A percentile compares a stretch with the other conserved stretches of the same genome.
These are phyloP conservation scores for Eremochloa ophiuroides DNA, from an alignment of 176 grass and related monocot species.

Conservation along the genomic window DNA sequence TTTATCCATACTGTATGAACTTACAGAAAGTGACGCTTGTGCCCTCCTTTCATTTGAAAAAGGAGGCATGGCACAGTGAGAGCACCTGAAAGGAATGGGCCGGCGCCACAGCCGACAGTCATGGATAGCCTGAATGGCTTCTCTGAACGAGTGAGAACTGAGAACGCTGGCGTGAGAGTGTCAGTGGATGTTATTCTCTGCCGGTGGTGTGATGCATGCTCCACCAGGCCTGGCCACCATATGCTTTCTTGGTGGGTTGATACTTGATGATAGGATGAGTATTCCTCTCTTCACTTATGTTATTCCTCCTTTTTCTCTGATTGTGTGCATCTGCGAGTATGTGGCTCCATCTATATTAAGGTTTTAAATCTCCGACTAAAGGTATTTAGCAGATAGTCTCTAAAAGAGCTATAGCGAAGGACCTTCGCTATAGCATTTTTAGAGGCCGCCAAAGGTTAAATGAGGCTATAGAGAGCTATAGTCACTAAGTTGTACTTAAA, in stretches of 20 bases:
- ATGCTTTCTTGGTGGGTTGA: neutral
- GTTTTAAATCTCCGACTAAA: too few relatives aligned
- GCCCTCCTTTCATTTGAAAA: neutral
- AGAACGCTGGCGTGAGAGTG: neutral
- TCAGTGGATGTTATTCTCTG: slow-evolving; percentile 12
- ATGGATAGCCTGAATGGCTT: slow-evolving; percentile 21
- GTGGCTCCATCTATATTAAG: too few relatives aligned
- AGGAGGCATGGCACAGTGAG: neutral
- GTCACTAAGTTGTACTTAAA: too few relatives aligned
- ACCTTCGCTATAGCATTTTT: too few relatives aligned
- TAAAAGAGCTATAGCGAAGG: too few relatives aligned
- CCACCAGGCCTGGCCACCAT: too few relatives aligned
- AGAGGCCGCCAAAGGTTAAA: too few relatives aligned
- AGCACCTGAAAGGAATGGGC: neutral
- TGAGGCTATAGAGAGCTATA: too few relatives aligned
- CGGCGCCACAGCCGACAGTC: neutral
- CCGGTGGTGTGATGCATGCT: too few relatives aligned
- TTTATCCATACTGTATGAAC: neutral
- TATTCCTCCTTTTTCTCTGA: neutral
- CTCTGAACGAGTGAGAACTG: neutral
- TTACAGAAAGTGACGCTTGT: neutral
- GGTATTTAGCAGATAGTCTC: too few relatives aligned
- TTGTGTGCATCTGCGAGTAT: too few relatives aligned
- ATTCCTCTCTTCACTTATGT: neutral
- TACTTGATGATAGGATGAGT: neutral